A percentile compares a stretch with the other conserved stretches of the same genome.
Evolutionary conservation across 768 basidiomycete genomes (phyloP).

Genomic region (Cystofilobasidium macerans): DNA sequence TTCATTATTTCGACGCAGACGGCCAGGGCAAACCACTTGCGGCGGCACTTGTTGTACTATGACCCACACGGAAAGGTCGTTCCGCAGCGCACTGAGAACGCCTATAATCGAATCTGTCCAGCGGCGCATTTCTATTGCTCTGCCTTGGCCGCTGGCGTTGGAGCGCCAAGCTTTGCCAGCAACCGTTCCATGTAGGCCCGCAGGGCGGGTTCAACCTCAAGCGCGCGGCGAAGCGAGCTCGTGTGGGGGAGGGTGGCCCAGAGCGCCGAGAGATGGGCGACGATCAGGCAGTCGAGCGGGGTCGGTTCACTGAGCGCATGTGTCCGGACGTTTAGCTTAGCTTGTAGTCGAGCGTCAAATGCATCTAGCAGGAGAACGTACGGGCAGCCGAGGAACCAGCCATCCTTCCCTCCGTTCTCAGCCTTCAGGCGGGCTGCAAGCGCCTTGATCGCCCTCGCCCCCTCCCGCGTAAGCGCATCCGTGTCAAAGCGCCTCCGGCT

Average conservation of each 20-base stretch:
- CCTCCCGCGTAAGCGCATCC: slow-evolving; percentile 3
- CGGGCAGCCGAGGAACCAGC: slow-evolving; percentile 24
- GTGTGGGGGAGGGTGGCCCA: not conserved
- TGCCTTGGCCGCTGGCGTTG: not conserved
- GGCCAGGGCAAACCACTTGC: no score
- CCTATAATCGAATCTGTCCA: not conserved
- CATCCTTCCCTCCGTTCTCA: slow-evolving; percentile 3
- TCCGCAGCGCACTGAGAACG: not conserved
- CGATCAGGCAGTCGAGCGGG: slow-evolving; percentile 23
- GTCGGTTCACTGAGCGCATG: not conserved
- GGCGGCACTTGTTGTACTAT: no score
- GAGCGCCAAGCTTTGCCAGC: not conserved
- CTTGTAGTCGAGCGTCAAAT: no score
- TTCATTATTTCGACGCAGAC: no score
- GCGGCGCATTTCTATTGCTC: not conserved
- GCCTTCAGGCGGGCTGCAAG: slow-evolving; percentile 9
- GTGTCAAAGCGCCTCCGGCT: slow-evolving; percentile 13
- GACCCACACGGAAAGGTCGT: no score
- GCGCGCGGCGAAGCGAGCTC: slow-evolving; percentile 15
- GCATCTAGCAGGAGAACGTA: not conserved
- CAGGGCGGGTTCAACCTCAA: slow-evolving; percentile 12
- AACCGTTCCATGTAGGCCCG: slow-evolving; percentile 8
- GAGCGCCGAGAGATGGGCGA: slow-evolving; percentile 10
- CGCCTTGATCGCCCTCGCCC: slow-evolving; percentile 19
- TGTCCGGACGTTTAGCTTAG: no score